Conservation (phyloP, 441 rosid species). For the Jatropha multifida region DNA sequence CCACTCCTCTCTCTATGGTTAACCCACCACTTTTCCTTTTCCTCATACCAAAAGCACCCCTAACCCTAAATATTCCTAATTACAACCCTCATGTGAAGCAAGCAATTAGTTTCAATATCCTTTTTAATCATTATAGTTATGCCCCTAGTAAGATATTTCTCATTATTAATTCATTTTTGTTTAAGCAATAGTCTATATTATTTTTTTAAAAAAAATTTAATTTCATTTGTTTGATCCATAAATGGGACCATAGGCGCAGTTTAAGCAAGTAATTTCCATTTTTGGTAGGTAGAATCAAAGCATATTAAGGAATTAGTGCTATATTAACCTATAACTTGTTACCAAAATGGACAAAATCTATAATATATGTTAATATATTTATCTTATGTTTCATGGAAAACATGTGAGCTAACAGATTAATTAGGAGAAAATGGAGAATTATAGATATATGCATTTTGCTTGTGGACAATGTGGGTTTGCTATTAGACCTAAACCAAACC, state of each 20-base stretch:
- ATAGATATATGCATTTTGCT: not conserved
- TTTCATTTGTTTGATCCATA: too few relatives aligned
- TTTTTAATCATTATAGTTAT: not conserved
- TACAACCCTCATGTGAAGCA: slow-evolving; percentile 20
- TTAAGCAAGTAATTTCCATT: too few relatives aligned
- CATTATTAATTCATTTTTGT: not conserved
- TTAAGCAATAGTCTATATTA: not conserved
- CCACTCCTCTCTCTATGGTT: not conserved
- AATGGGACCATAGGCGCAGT: too few relatives aligned
- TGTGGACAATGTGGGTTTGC: slow-evolving; percentile 6
- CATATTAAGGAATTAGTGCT: not conserved
- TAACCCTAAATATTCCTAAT: slow-evolving; percentile 14
- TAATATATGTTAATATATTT: slow-evolving; percentile 11
- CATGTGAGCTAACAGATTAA: slow-evolving; percentile 34
- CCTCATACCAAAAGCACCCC: slow-evolving; percentile 18
- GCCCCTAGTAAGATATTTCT: not conserved
- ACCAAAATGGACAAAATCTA: slow-evolving; percentile 1
- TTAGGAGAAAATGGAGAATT: slow-evolving; percentile 20
- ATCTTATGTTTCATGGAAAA: slow-evolving; percentile 32
- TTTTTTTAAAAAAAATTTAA: too few relatives aligned
- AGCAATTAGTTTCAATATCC: slow-evolving; percentile 30
- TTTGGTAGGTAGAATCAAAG: not conserved
- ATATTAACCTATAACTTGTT: slow-evolving; percentile 12
- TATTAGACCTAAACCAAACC: slow-evolving; percentile 24
- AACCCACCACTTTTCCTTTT: slow-evolving; percentile 15